These are phyloP conservation scores for Ogataea ganodermae DNA, from an alignment of 805 yeast genomes.

Conservation along the genomic window DNA sequence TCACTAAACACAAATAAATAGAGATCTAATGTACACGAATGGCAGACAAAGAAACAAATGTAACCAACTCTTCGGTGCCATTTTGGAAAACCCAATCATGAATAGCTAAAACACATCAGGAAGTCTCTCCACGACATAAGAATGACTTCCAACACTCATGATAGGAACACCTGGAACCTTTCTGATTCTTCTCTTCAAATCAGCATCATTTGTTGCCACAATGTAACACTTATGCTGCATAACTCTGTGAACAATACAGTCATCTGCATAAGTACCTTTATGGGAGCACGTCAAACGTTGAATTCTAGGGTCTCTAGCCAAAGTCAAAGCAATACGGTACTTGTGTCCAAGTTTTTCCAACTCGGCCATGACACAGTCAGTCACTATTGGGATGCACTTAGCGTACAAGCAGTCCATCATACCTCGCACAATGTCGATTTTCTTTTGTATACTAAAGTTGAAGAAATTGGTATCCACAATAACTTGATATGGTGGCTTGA, in stretches of 20 bases:
- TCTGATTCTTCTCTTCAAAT: conserved; percentile 87
- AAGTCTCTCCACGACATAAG: conserved; percentile 89
- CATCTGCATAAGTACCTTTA: conserved; percentile 98
- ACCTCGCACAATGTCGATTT: conserved; percentile 91
- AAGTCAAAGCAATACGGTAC: conserved; percentile 85
- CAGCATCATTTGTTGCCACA: conserved; percentile 98
- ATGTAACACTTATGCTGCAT: conserved; percentile 95
- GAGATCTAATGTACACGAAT: conserved; percentile 3
- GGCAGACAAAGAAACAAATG: not conserved
- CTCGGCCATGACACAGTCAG: conserved; percentile 98
- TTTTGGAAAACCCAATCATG: not conserved
- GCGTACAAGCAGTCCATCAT: conserved; percentile 96
- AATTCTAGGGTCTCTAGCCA: conserved; percentile 93
- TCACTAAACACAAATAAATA: not conserved
- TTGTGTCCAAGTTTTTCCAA: conserved; percentile 94
- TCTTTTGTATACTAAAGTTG: conserved; percentile 94
- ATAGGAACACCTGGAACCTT: conserved; percentile 97
- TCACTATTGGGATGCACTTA: conserved; percentile 90
- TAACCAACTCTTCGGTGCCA: not conserved
- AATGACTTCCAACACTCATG: conserved; percentile 93
- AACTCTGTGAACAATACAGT: conserved; percentile 89
- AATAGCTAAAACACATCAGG: conserved; percentile 78
- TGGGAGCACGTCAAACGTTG: conserved; percentile 86
- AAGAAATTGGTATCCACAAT: conserved; percentile 95
- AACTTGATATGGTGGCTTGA: conserved; percentile 97